phyloP scores from a whole-genome alignment of 2,329 filamentous ascomycete species.

The Bipolaris bicolor region DNA sequence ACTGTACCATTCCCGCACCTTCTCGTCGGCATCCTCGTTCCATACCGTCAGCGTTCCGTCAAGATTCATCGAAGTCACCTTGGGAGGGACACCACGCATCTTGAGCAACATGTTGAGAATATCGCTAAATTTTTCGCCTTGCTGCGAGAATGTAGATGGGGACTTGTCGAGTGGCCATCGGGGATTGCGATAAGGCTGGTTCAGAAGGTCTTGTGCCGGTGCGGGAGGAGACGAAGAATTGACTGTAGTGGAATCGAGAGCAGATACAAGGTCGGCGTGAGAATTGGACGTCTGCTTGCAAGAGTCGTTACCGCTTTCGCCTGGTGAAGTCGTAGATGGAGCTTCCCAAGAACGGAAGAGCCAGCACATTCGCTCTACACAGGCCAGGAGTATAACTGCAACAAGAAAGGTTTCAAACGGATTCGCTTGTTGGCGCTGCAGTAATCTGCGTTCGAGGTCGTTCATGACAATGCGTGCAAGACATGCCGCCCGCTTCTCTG shows the following conservation, averaged over 20 bases:
- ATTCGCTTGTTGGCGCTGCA: constrained; percentile 63
- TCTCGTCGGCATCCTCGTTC: constrained; percentile 41
- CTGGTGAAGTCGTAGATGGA: constrained; percentile 1
- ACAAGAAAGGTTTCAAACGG: constrained; percentile 66
- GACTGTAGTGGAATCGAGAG: constrained; percentile 28
- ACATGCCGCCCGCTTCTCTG: constrained; percentile 60
- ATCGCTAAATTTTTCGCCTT: constrained; percentile 64
- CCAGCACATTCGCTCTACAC: constrained; percentile 65
- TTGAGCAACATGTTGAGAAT: constrained; percentile 64
- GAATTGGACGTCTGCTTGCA: constrained; percentile 6
- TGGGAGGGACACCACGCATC: constrained; percentile 59
- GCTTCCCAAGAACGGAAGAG: constrained; percentile 61
- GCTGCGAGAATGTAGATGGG: constrained; percentile 59
- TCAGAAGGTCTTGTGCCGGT: constrained; percentile 7
- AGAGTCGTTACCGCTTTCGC: constrained; percentile 6
- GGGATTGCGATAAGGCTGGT: constrained; percentile 26
- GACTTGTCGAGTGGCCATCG: constrained; percentile 62
- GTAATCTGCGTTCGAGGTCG: constrained; percentile 64
- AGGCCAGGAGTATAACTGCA: constrained; percentile 63
- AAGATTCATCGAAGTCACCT: constrained; percentile 38
- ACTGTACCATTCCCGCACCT: constrained; percentile 46
- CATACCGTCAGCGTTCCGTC: constrained; percentile 47
- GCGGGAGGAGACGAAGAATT: neutral
- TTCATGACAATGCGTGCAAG: constrained; percentile 63
- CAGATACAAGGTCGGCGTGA: constrained; percentile 33